phyloP scores from a whole-genome alignment of 2,329 filamentous ascomycete species.

The Colletotrichum incanum region DNA sequence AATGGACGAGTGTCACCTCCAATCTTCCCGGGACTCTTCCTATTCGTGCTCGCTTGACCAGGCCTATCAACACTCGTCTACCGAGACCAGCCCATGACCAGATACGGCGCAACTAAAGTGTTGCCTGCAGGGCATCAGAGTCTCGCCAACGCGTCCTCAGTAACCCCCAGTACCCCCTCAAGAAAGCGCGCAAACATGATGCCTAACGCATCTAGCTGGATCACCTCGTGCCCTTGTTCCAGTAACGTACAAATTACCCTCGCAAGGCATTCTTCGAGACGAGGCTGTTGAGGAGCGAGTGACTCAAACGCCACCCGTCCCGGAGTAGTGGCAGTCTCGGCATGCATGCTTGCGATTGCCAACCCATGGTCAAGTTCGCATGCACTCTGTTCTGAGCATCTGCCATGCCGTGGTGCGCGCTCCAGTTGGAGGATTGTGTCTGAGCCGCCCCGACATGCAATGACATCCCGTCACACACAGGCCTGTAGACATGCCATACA shows the following conservation, averaged over 20 bases:
- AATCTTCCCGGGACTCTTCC: constrained; percentile 20
- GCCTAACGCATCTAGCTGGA: background rate
- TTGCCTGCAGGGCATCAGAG: constrained; percentile 22
- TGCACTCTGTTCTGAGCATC: background rate
- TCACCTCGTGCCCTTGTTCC: background rate
- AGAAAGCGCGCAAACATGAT: constrained; percentile 3
- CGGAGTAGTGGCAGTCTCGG: constrained; percentile 22
- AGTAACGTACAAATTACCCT: background rate
- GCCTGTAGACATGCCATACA: constrained; percentile 15
- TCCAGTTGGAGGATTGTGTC: background rate
- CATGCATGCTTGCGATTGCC: constrained; percentile 29
- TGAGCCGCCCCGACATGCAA: constrained; percentile 23
- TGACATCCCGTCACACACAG: constrained; percentile 26
- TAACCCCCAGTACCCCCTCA: no score
- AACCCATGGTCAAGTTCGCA: constrained; percentile 1
- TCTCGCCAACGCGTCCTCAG: constrained; percentile 8
- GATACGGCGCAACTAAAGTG: constrained; percentile 9
- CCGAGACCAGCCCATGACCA: constrained; percentile 23
- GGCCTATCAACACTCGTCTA: constrained; percentile 29
- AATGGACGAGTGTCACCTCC: constrained; percentile 9
- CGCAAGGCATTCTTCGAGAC: constrained; percentile 31
- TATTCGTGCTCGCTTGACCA: constrained; percentile 27
- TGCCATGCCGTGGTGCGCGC: constrained; percentile 23
- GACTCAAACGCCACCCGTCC: constrained; percentile 6
- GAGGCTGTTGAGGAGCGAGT: constrained; percentile 29